These are phyloP conservation scores for Voacanga thouarsii DNA, from an alignment of 257 asterid species.

Conservation along the genomic window DNA sequence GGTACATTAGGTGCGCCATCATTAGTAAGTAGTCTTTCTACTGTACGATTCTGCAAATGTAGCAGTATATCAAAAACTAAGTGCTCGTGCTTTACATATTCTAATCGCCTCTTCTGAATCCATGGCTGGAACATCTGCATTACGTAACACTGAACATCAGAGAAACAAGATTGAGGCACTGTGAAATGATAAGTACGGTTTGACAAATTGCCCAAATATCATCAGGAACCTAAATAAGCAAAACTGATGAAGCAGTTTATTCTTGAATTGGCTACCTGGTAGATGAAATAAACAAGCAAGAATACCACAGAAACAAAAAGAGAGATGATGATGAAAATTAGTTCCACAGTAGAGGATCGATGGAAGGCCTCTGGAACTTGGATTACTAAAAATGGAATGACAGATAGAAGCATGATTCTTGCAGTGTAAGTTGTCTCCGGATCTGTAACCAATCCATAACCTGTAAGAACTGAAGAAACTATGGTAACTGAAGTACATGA, in stretches of 20 bases:
- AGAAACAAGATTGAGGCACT: background rate
- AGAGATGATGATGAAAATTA: slow-evolving; percentile 23
- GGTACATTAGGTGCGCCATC: slow-evolving; percentile 53
- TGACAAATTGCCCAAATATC: background rate
- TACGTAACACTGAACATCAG: background rate
- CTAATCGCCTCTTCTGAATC: slow-evolving; percentile 52
- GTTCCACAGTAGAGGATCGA: slow-evolving; percentile 26
- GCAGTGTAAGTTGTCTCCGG: slow-evolving; percentile 43
- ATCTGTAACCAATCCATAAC: slow-evolving; percentile 47
- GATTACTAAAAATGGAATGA: slow-evolving; percentile 44
- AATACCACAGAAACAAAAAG: slow-evolving; percentile 42
- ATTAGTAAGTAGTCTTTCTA: slow-evolving; percentile 35
- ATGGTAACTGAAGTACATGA: background rate
- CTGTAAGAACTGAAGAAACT: slow-evolving; percentile 23
- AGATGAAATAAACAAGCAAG: slow-evolving; percentile 53
- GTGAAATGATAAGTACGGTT: background rate
- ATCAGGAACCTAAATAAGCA: background rate
- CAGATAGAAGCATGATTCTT: slow-evolving; percentile 50
- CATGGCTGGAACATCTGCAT: slow-evolving; percentile 57
- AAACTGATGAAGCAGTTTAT: no score
- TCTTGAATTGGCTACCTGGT: slow-evolving; percentile 43
- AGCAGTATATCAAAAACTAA: slow-evolving; percentile 50
- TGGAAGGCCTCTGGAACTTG: slow-evolving; percentile 31
- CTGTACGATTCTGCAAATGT: slow-evolving; percentile 43
- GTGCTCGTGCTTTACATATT: slow-evolving; percentile 58